Percentiles rank a stretch among this genome's conserved stretches.
Evolutionary conservation across 2,329 filamentous ascomycete genomes (phyloP).

Genomic region (Colletotrichum tropicicola): DNA sequence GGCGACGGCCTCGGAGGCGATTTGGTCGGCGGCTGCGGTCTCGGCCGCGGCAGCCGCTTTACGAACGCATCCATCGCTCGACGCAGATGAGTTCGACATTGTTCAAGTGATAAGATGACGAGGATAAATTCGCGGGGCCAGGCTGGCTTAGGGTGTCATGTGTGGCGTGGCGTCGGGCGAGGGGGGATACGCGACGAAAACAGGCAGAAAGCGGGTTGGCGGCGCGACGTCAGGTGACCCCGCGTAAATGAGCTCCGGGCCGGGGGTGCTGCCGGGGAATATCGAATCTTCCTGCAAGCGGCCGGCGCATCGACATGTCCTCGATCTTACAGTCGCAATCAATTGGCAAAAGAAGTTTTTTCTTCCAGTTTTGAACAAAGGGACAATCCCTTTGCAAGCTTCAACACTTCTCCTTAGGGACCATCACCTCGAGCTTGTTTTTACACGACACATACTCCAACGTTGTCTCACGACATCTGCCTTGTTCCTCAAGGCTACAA

Average conservation of each 20-base stretch:
- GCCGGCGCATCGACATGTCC: neutral
- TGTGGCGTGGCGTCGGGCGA: constrained; percentile 24
- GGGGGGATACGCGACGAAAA: constrained; percentile 9
- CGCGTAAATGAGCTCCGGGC: constrained; percentile 20
- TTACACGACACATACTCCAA: neutral
- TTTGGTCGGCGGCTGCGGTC: constrained; percentile 8
- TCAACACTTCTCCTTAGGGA: neutral
- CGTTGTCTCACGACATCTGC: neutral
- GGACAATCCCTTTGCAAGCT: neutral
- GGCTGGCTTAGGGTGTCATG: neutral
- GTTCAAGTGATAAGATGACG: neutral
- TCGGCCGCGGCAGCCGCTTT: constrained; percentile 36
- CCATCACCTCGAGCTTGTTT: no score
- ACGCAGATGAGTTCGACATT: constrained; percentile 2
- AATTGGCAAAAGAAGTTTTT: neutral
- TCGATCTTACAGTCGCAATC: neutral
- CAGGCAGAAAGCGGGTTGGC: constrained; percentile 5
- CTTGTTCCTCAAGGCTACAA: neutral
- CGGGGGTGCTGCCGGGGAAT: neutral
- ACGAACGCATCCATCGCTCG: constrained; percentile 50
- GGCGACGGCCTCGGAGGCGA: constrained; percentile 18
- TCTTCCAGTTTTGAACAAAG: neutral
- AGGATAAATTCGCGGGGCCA: neutral
- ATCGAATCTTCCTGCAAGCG: neutral
- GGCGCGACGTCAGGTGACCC: constrained; percentile 52